Evolutionary conservation across 768 basidiomycete genomes (phyloP).

Genomic region (Suillus clintonianus): DNA sequence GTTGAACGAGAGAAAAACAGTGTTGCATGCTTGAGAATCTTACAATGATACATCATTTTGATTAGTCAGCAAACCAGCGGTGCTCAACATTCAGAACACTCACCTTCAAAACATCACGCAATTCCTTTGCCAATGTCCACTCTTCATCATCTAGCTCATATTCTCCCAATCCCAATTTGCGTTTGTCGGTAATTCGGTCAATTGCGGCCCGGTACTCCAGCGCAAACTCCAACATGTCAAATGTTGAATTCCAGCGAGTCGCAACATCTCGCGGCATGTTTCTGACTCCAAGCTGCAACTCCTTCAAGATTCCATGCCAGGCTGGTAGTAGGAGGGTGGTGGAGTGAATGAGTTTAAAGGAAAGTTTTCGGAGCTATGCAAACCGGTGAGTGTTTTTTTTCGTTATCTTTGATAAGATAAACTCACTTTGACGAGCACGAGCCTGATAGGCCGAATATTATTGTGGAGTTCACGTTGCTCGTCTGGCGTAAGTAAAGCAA

Average conservation of each 20-base stretch:
- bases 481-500: slow-evolving; percentile 9
- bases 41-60: slow-evolving; percentile 4
- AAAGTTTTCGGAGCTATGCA: slow-evolving; percentile 21
- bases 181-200: slow-evolving; percentile 19
- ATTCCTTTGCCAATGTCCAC: slow-evolving; percentile 26
- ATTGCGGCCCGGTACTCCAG: slow-evolving; percentile 23
- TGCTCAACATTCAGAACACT: background rate
- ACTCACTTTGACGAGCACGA: slow-evolving; percentile 7
- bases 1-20: slow-evolving; percentile 26
- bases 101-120: slow-evolving; percentile 21
- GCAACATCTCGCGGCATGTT: slow-evolving; percentile 24
- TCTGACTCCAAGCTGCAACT: background rate
- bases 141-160: slow-evolving; percentile 14
- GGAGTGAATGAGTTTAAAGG: slow-evolving; percentile 23
- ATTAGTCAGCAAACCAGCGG: background rate
- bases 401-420: background rate
- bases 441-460: background rate
- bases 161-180: slow-evolving; percentile 12
- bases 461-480: slow-evolving; percentile 18
- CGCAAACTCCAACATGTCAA: slow-evolving; percentile 16
- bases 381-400: background rate
- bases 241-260: slow-evolving; percentile 30
- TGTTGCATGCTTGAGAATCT: slow-evolving; percentile 25
- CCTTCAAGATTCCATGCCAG: slow-evolving; percentile 12
- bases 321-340: slow-evolving; percentile 19